Evolutionary conservation across 2,329 filamentous ascomycete genomes (phyloP), one percentile per base, ranked within the genome.

Genomic region (Botrytis galanthina): DNA sequence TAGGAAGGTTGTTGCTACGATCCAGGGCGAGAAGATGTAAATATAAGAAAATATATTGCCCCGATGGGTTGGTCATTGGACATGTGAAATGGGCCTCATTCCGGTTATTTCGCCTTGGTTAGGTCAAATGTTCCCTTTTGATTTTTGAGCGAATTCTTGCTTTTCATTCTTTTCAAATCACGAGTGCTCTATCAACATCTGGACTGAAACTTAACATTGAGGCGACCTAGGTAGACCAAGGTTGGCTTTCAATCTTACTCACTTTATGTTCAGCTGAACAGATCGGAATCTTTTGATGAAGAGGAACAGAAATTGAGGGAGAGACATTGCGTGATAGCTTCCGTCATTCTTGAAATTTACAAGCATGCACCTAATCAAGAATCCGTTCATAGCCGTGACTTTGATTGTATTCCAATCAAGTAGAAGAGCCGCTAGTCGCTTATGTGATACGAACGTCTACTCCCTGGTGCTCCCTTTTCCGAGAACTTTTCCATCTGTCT

Each of bases 1-100:
- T 76, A 88, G 96, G 79, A 92, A 90, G 81, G 88, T 98, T 20
- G 91, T 99, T 75, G 95, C 95, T 71, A 98, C 96, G 1, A 97
- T 98, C 75, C 95, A 98, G 83, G 96, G 95, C 61, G 93, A 98
- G 84, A 90, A 90, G 82, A 84, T 84, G 70, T 78, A 72, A 79
- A 29, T 35, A n/a, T n/a, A 32, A 22, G 18, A 57, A 6, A 10
- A 16, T 57, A 12, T 14, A 32, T 57, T 42, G 18, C 10, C 26
- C 14, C 1, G 46, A 22, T n/a, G 32, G 32, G 63, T 4, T 51
- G 46, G n/a, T 37, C 29, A 57, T 42, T 68, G 35, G 48, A 42
- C 35, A 59, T 32, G 51, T 16, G 64, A 57, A 68, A 54, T 68
- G 26, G 35, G 46, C n/a, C 26, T 20, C 10, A 3, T 69, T 26